Evolutionary conservation across 176 grass and related monocot species (phyloP).

Genomic region (Eleusine coracana): DNA sequence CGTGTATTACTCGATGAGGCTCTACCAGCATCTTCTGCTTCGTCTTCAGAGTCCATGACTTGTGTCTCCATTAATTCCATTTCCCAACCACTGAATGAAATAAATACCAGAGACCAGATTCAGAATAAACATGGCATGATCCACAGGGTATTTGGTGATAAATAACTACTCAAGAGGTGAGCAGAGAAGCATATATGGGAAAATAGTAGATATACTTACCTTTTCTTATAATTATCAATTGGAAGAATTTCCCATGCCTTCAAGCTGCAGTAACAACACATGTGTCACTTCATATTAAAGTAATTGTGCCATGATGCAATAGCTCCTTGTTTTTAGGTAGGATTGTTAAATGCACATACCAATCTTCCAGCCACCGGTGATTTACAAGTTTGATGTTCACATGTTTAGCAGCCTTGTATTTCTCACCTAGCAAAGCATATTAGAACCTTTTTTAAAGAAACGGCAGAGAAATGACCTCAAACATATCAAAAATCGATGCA

Average conservation of each 20-base stretch:
- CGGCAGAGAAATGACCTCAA: background rate
- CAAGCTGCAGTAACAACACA: slow-evolving; percentile 52
- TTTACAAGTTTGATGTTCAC: slow-evolving; percentile 72
- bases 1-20: slow-evolving; percentile 30
- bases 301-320: background rate
- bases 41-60: slow-evolving; percentile 78
- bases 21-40: slow-evolving; percentile 45
- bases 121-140: slow-evolving; percentile 3
- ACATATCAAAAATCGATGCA: background rate
- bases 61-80: slow-evolving; percentile 66
- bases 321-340: background rate
- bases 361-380: slow-evolving; percentile 75
- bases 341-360: slow-evolving; percentile 43
- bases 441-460: background rate
- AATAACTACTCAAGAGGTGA: background rate
- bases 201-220: slow-evolving; percentile 38
- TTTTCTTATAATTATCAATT: slow-evolving; percentile 62
- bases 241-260: slow-evolving; percentile 72
- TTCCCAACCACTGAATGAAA: slow-evolving; percentile 63
- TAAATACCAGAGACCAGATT: slow-evolving; percentile 28
- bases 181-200: background rate
- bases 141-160: background rate
- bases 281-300: slow-evolving; percentile 12
- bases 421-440: slow-evolving; percentile 50
- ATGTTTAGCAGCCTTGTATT: slow-evolving; percentile 67